Base-by-base conservation (phyloP, 2,329 filamentous ascomycete species). In the Ceratocystiopsis brevicomis region DNA sequence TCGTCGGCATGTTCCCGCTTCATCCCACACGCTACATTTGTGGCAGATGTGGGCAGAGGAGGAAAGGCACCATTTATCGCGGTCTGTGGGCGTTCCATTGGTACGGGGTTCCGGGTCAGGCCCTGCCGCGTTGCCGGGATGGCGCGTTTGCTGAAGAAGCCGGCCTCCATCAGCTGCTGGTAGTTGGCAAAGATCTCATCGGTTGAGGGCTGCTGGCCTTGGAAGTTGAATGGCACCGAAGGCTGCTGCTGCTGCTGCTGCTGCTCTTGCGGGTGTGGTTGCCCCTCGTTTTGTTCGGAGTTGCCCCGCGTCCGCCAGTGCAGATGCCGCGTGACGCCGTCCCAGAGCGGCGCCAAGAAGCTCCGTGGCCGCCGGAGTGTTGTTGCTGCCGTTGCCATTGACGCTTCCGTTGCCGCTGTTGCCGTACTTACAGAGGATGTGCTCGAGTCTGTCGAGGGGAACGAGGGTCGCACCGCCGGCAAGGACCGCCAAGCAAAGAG, bases 141-240 rank as follows among this genome's bases (percentile, higher is more conserved):
- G 42, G 71, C 70, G 48, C 73, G 70, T 19, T 66, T 60, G 39
- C 66, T 61, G 54, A 76, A 76, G 63, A 76, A 76, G 46, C 71
- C 71, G 6, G 64, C 64, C 3, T 68, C 65, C 50, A 75, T 62
- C 45, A 76, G 63, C 49, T 69, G 59, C 49, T 72, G 66, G 55
- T 76, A 76, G 52, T 62, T 73, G 47, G 66, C 64, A 52, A 72
- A 50, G 43, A 75, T 64, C 45, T 75, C 33, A 13, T 34, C 33
- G 18, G 15, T 16, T 21, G 33, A 37, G 32, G n/a, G 32, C 33
- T 15, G 15, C 10, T 34, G 33, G 33, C 33, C 15, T 11, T 30
- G 25, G 25, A 11, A 9, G 12, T 15, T 15, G 4, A 34, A 34
- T 34, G 12, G 13, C 13, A 11, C 12, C 33, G 33, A 15, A 13